A percentile compares a stretch with the other conserved stretches of the same genome.
Evolutionary conservation across 192 early-diverging fungal species (phyloP).

Genomic region (Pecoramyces ruminantium): DNA sequence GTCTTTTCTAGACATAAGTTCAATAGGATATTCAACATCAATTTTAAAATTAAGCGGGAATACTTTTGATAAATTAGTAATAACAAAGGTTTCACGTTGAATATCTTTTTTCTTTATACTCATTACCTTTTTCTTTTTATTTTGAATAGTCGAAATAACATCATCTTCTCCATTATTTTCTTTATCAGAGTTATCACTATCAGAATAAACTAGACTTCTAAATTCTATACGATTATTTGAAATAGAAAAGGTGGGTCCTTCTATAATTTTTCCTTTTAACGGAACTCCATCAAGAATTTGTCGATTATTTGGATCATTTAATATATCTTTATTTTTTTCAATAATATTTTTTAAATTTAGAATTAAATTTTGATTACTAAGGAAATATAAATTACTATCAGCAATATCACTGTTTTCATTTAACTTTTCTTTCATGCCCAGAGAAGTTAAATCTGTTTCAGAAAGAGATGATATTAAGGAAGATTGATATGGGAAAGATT

Average conservation of each 20-base stretch:
- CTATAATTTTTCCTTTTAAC: conserved; percentile 41
- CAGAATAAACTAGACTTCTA: conserved; percentile 29
- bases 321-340: background rate
- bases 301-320: conserved; percentile 3
- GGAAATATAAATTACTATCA: background rate
- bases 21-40: conserved; percentile 55
- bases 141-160: background rate
- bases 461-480: background rate
- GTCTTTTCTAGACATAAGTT: conserved; percentile 34
- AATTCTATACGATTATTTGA: conserved; percentile 55
- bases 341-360: background rate
- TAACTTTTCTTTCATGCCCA: background rate
- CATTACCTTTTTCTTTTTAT: background rate
- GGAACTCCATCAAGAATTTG: conserved; percentile 43
- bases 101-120: background rate
- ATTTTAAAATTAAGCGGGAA: conserved; percentile 51
- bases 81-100: conserved; percentile 23
- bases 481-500: background rate
- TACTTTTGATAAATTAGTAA: conserved; percentile 46
- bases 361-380: background rate
- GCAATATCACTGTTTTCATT: background rate
- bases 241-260: conserved; percentile 49
- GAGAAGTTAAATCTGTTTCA: background rate
- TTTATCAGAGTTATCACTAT: conserved; percentile 28
- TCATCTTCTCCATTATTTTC: conserved; percentile 5